Percentiles rank a stretch among this genome's conserved stretches.
These are phyloP conservation scores for Raddia guianensis DNA, from an alignment of 176 grass and related monocot species.

Conservation along the genomic window DNA sequence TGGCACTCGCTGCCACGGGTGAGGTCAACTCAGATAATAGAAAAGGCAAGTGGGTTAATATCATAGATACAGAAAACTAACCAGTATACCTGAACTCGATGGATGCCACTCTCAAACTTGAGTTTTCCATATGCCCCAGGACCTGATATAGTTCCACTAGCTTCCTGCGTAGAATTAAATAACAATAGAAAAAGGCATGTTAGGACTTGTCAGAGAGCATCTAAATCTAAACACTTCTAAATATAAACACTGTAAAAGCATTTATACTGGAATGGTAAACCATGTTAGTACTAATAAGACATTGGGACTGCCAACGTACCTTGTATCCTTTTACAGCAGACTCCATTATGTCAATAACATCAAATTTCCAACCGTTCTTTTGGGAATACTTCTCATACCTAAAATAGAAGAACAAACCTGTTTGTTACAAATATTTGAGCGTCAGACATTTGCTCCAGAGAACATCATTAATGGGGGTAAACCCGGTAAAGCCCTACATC, in stretches of 20 bases:
- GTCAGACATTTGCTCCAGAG: neutral
- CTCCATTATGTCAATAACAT: constrained; percentile 80
- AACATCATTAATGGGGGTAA: constrained; percentile 25
- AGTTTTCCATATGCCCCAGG: constrained; percentile 80
- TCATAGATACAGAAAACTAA: neutral
- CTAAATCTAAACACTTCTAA: neutral
- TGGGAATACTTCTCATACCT: constrained; percentile 90
- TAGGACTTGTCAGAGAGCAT: constrained; percentile 7
- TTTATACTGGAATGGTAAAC: neutral
- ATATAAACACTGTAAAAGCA: neutral
- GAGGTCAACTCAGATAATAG: constrained; percentile 16
- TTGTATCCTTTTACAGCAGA: constrained; percentile 94
- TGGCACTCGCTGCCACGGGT: constrained; percentile 71
- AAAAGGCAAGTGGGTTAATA: neutral
- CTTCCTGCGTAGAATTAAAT: constrained; percentile 66
- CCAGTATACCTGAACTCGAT: constrained; percentile 87
- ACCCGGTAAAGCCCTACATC: constrained; percentile 59
- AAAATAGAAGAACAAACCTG: constrained; percentile 35
- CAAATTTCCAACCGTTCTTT: constrained; percentile 94
- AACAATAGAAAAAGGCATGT: constrained; percentile 19
- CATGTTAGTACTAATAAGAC: neutral
- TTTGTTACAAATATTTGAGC: constrained; percentile 2
- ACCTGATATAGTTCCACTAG: constrained; percentile 91
- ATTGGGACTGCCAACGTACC: constrained; percentile 39
- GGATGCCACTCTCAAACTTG: constrained; percentile 92